Percentiles rank a stretch among this genome's conserved stretches.
Conservation (phyloP, 768 basidiomycete species). For the Xanthoconium stramineum region DNA sequence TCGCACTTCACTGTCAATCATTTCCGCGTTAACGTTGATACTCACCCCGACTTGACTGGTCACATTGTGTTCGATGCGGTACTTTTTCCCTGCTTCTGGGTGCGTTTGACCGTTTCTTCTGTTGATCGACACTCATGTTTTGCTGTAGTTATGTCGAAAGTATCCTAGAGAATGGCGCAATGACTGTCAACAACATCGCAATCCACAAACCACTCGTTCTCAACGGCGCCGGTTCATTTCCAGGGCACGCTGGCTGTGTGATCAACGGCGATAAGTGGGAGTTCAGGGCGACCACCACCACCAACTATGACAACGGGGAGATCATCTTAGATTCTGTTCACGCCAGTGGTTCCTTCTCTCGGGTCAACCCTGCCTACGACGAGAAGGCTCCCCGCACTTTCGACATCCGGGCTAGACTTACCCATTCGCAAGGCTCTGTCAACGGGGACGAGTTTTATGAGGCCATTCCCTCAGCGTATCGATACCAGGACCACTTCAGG, state of each 20-base stretch:
- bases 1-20: conserved; percentile 14
- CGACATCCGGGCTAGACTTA: conserved; percentile 22
- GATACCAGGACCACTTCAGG: conserved; percentile 24
- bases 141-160: conserved; percentile 24
- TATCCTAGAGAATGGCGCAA: conserved; percentile 33
- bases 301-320: conserved; percentile 20
- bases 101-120: conserved; percentile 25
- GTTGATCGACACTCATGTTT: not conserved
- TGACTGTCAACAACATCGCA: conserved; percentile 24
- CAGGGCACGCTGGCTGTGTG: conserved; percentile 25
- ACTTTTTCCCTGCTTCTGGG: conserved; percentile 46
- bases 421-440: conserved; percentile 15
- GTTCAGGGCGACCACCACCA: conserved; percentile 27
- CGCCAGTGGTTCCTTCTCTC: conserved; percentile 28
- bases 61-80: conserved; percentile 44
- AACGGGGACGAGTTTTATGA: conserved; percentile 20
- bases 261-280: conserved; percentile 29
- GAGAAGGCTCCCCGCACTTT: conserved; percentile 20
- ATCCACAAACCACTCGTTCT: conserved; percentile 32
- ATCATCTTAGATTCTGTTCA: conserved; percentile 30
- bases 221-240: conserved; percentile 10
- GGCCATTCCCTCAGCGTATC: conserved; percentile 18
- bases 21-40: conserved; percentile 34
- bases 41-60: conserved; percentile 38
- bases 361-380: conserved; percentile 26